A percentile compares a stretch with the other conserved stretches of the same genome.
These are phyloP conservation scores for Lactarius tabidus DNA, from an alignment of 768 basidiomycete genomes.

Conservation along the genomic window DNA sequence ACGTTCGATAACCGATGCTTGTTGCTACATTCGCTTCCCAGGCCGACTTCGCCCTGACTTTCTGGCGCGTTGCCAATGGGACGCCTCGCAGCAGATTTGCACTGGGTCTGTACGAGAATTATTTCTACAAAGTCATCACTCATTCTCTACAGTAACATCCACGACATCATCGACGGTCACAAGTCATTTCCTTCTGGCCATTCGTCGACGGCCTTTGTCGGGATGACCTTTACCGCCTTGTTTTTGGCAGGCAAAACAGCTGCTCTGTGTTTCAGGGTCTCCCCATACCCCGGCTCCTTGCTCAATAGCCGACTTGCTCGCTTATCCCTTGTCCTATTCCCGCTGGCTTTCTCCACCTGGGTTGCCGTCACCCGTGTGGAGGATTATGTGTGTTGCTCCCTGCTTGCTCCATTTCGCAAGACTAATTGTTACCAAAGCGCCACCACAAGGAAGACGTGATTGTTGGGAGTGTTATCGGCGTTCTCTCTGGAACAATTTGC, in stretches of 20 bases:
- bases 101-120: conserved; percentile 43
- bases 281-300: conserved; percentile 36
- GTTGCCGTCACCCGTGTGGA: conserved; percentile 60
- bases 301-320: conserved; percentile 46
- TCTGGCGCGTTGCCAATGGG: conserved; percentile 61
- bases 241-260: conserved; percentile 64
- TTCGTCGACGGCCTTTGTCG: conserved; percentile 60
- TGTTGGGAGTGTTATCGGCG: conserved; percentile 57
- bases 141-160: conserved; percentile 30
- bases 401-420: conserved; percentile 3
- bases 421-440: conserved; percentile 37
- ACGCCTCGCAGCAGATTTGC: conserved; percentile 43
- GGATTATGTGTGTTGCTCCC: conserved; percentile 53
- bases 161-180: conserved; percentile 45
- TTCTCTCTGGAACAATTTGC: conserved; percentile 43
- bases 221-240: conserved; percentile 59
- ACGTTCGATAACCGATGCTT: not conserved
- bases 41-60: conserved; percentile 63
- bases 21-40: conserved; percentile 15
- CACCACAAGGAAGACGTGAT: conserved; percentile 71
- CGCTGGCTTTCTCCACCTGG: conserved; percentile 54
- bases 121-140: conserved; percentile 7
- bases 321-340: conserved; percentile 47
- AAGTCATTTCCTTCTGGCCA: conserved; percentile 69
- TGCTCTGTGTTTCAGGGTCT: conserved; percentile 48